These are phyloP conservation scores for Pichia eremophila DNA, from an alignment of 805 yeast species.

Conservation along the genomic window DNA sequence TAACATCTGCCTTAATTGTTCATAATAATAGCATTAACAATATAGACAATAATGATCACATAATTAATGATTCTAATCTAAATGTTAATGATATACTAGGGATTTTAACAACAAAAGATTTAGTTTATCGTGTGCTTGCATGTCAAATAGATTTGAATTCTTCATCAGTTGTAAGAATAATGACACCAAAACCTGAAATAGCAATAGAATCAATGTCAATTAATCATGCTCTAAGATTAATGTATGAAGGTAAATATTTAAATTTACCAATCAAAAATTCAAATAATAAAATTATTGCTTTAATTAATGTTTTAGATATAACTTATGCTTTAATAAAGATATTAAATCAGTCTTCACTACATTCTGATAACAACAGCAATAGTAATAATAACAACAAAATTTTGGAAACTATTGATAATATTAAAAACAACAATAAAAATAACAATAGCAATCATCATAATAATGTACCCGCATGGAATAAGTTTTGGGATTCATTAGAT, in stretches of 20 bases:
- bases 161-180: constrained; percentile 32
- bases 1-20: constrained; percentile 33
- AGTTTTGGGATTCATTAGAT: constrained; percentile 25
- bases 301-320: constrained; percentile 35
- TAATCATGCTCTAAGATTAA: constrained; percentile 34
- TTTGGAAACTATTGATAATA: neutral
- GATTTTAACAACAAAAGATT: constrained; percentile 37
- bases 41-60: too few relatives aligned
- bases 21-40: neutral
- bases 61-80: constrained; percentile 5
- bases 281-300: constrained; percentile 27
- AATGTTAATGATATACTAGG: constrained; percentile 31
- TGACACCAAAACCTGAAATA: constrained; percentile 39
- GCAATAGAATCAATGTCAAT: constrained; percentile 31
- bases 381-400: neutral
- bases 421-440: neutral
- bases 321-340: constrained; percentile 33
- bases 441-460: neutral
- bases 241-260: constrained; percentile 38
- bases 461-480: constrained; percentile 26
- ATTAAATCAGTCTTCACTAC: constrained; percentile 23
- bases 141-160: constrained; percentile 26
- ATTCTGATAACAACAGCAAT: constrained; percentile 10
- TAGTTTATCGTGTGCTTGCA: constrained; percentile 33
- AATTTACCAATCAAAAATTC: constrained; percentile 33